These are phyloP conservation scores for Kwoniella europaea DNA, from an alignment of 768 basidiomycete species.

Conservation along the genomic window DNA sequence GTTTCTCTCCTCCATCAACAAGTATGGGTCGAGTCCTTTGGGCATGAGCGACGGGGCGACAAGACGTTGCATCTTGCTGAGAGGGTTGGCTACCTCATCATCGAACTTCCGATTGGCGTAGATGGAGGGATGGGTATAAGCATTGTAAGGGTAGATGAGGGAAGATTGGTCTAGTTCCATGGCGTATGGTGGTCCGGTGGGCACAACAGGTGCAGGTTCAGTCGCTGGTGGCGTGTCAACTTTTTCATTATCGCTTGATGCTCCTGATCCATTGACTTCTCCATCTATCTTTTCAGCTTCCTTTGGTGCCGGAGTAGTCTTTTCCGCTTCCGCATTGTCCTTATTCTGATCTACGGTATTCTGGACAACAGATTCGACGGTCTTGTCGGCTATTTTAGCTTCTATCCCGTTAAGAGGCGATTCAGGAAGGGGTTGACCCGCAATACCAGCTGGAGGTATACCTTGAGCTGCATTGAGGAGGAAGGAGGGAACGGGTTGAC, in stretches of 20 bases:
- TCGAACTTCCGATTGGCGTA: slow-evolving; percentile 72
- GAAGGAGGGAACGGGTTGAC: slow-evolving; percentile 54
- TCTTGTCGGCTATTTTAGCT: slow-evolving; percentile 51
- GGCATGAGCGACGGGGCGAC: slow-evolving; percentile 90
- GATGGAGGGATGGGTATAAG: slow-evolving; percentile 72
- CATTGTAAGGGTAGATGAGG: slow-evolving; percentile 88
- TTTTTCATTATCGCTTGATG: slow-evolving; percentile 31
- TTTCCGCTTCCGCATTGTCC: neutral
- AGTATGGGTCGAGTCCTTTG: slow-evolving; percentile 85
- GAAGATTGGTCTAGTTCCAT: slow-evolving; percentile 80
- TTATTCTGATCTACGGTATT: slow-evolving; percentile 28
- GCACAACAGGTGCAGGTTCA: neutral
- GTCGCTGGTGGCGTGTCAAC: slow-evolving; percentile 25
- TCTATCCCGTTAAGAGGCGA: slow-evolving; percentile 31
- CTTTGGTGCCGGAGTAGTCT: neutral
- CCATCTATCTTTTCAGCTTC: slow-evolving; percentile 28
- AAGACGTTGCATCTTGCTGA: slow-evolving; percentile 63
- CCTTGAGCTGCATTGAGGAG: slow-evolving; percentile 55
- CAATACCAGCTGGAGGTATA: slow-evolving; percentile 39
- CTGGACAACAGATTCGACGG: slow-evolving; percentile 48
- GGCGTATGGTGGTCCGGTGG: slow-evolving; percentile 45
- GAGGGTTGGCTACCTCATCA: slow-evolving; percentile 45
- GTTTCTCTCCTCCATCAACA: slow-evolving; percentile 88
- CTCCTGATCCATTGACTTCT: slow-evolving; percentile 24
- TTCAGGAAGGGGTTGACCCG: slow-evolving; percentile 26